phyloP scores from a whole-genome alignment of 1,139 yeast genomes.

The Debaryomycetaceae sp. region DNA sequence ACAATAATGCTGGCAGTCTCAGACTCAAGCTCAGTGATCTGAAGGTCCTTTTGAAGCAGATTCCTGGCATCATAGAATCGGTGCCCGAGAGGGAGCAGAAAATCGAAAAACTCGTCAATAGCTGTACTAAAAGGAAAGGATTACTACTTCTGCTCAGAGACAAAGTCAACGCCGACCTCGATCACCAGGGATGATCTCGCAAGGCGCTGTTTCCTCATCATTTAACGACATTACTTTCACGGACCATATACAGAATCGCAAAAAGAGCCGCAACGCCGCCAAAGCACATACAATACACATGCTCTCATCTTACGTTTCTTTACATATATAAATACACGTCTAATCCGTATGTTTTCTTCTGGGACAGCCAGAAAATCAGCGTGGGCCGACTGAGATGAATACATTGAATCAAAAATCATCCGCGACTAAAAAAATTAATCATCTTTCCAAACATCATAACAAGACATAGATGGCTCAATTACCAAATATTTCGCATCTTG shows the following conservation, averaged over 20 bases:
- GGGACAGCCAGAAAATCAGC: no score
- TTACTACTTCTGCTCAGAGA: slow-evolving; percentile 21
- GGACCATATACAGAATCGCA: background rate
- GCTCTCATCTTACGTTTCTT: background rate
- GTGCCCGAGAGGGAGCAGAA: slow-evolving; percentile 24
- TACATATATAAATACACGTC: no score
- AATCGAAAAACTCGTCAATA: slow-evolving; percentile 23
- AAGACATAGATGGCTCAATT: slow-evolving; percentile 11
- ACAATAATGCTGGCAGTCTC: slow-evolving; percentile 41
- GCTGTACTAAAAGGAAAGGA: slow-evolving; percentile 24
- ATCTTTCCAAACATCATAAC: background rate
- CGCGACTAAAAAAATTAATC: background rate
- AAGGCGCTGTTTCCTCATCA: background rate
- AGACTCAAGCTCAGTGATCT: slow-evolving; percentile 35
- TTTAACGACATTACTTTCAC: background rate
- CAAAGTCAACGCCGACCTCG: slow-evolving; percentile 11
- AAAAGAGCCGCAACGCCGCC: background rate
- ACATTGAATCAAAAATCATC: no score
- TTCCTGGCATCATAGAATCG: slow-evolving; percentile 40
- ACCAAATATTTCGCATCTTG: slow-evolving; percentile 1
- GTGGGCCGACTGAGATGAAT: no score
- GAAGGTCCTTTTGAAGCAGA: slow-evolving; percentile 29
- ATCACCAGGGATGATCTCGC: background rate
- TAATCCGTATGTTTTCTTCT: no score
- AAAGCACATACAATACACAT: background rate